A percentile compares a stretch with the other conserved stretches of the same genome.
Conservation (phyloP, 805 yeast genomes). For the Teunomyces tritomae region DNA sequence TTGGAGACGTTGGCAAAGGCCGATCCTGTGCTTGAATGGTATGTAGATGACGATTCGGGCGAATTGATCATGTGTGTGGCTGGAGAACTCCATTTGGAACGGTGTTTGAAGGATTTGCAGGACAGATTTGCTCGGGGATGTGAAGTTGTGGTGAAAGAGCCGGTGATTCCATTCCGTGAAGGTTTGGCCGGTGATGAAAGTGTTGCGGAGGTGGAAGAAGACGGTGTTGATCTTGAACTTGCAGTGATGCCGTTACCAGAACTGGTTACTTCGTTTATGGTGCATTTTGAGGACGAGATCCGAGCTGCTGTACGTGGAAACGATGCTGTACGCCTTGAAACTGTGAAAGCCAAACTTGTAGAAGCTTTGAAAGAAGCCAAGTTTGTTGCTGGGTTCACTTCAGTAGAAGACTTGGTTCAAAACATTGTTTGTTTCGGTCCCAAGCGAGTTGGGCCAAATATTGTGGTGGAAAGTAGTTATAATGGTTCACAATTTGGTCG, state of each 20-base stretch:
- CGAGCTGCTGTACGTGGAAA: constrained; percentile 27
- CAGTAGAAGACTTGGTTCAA: constrained; percentile 20
- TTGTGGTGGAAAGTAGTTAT: constrained; percentile 55
- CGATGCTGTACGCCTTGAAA: constrained; percentile 13
- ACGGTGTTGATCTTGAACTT: constrained; percentile 45
- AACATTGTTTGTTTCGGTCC: constrained; percentile 71
- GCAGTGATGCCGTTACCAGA: constrained; percentile 61
- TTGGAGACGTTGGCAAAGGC: constrained; percentile 76
- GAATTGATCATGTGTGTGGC: constrained; percentile 93
- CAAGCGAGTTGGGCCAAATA: constrained; percentile 69
- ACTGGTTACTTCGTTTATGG: constrained; percentile 47
- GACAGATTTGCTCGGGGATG: constrained; percentile 87
- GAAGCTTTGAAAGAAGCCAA: not conserved
- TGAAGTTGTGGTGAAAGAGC: constrained; percentile 82
- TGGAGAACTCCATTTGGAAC: constrained; percentile 92
- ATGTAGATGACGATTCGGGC: constrained; percentile 78
- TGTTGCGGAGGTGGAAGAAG: constrained; percentile 16
- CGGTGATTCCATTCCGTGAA: constrained; percentile 92
- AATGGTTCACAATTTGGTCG: constrained; percentile 27
- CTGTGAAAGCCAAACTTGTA: too few species aligned
- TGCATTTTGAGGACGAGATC: constrained; percentile 45
- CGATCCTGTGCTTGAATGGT: constrained; percentile 92
- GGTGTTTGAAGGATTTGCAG: constrained; percentile 86
- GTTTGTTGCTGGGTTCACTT: constrained; percentile 14
- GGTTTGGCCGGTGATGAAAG: constrained; percentile 60